Conservation (phyloP, 495 filamentous ascomycete genomes). For the Penicillium bialowiezense region DNA sequence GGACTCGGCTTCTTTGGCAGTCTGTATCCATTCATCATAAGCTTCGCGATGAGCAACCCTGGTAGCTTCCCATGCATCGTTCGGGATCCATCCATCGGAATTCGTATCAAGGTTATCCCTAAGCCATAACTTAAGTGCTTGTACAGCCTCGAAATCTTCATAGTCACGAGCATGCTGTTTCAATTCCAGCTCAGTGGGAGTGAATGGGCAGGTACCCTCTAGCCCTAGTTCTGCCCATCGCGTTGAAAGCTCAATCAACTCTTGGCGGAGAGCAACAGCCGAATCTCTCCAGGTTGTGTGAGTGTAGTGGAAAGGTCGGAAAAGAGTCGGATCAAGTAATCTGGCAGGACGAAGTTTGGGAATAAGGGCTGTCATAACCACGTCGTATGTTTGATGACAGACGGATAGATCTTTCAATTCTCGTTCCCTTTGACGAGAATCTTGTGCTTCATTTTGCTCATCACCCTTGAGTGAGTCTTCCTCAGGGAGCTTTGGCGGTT, state of each 20-base stretch:
- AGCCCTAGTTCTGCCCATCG: constrained; percentile 37
- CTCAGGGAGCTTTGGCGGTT: constrained; percentile 3
- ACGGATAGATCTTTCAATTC: constrained; percentile 24
- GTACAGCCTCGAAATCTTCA: constrained; percentile 34
- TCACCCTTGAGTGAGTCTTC: constrained; percentile 14
- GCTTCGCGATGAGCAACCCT: constrained; percentile 29
- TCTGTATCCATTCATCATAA: constrained; percentile 32
- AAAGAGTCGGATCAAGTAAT: constrained; percentile 32
- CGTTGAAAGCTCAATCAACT: constrained; percentile 34
- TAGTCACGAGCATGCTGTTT: constrained; percentile 29
- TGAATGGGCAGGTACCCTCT: constrained; percentile 31
- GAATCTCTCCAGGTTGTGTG: constrained; percentile 42
- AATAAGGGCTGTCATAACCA: constrained; percentile 30
- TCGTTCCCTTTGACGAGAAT: constrained; percentile 7
- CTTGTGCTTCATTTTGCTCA: constrained; percentile 1
- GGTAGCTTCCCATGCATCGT: constrained; percentile 33
- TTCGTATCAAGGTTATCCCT: constrained; percentile 6
- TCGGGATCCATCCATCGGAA: constrained; percentile 30
- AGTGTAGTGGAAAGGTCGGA: constrained; percentile 40
- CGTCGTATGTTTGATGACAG: constrained; percentile 37
- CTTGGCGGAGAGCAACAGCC: constrained; percentile 32
- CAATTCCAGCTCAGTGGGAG: constrained; percentile 29
- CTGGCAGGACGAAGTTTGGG: constrained; percentile 34
- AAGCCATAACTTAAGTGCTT: constrained; percentile 32
- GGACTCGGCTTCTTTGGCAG: constrained; percentile 25